A percentile compares a stretch with the other conserved stretches of the same genome.
These are phyloP conservation scores for Aureobasidium subglaciale DNA, from an alignment of 2,329 filamentous ascomycete species.

Conservation along the genomic window DNA sequence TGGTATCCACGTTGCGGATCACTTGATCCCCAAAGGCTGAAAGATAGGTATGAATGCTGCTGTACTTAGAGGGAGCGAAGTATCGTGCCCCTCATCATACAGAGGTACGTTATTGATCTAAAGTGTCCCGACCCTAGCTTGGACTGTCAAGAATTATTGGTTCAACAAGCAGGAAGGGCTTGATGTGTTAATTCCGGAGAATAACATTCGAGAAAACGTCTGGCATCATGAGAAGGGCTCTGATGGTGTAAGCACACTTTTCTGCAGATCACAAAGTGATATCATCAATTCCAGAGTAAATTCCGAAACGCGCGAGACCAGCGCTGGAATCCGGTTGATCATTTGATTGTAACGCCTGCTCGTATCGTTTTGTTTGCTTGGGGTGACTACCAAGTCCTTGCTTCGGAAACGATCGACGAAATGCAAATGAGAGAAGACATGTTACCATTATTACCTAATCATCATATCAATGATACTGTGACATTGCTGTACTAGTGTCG, in stretches of 20 bases:
- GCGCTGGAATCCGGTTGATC: no score
- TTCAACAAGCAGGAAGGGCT: slow-evolving; percentile 2
- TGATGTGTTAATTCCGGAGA: background rate
- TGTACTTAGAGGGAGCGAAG: slow-evolving; percentile 31
- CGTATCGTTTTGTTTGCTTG: no score
- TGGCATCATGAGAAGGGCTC: no score
- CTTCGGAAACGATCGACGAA: no score
- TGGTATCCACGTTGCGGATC: slow-evolving; percentile 27
- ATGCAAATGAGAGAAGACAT: no score
- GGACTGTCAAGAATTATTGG: background rate
- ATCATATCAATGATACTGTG: no score
- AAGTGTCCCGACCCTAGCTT: background rate
- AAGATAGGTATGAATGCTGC: background rate
- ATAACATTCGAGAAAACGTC: background rate
- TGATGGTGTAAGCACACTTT: background rate
- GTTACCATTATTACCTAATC: no score
- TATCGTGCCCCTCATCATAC: slow-evolving; percentile 24
- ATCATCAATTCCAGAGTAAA: no score
- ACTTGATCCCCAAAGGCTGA: slow-evolving; percentile 30
- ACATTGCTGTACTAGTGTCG: background rate
- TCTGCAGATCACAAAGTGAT: background rate
- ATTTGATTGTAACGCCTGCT: no score
- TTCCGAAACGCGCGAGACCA: no score
- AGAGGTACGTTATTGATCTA: slow-evolving; percentile 19
- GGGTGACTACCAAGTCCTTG: no score